Base-by-base conservation (phyloP, 345 rosid species). In the Pelargonium nanum region DNA sequence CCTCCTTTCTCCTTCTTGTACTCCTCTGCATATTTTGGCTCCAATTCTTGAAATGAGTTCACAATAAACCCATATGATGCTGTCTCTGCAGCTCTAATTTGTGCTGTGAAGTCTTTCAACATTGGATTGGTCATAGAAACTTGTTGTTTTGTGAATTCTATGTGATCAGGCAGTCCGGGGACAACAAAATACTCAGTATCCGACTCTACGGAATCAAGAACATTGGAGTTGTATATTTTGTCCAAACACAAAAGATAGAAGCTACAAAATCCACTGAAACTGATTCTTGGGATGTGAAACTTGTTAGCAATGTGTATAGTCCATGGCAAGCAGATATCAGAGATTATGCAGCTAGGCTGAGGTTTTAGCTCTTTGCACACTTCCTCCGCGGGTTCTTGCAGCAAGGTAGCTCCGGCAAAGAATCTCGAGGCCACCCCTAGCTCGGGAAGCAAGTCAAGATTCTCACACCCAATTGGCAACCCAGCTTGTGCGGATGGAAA, bases 381-480 rank as follows among this genome's bases (percentile, higher is more conserved):
- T 10, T 65, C 19, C 65, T 75, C 83, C 10, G 75, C 40, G 5
- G 75, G 82, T 6, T 56, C 25, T 32, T 78, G 76, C 0, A 79
- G 61, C 64, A 24, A 56, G 65, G 1, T 58, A 24, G 2, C 76
- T 7, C 48, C 82, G 0, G 0, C 5, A 60, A 60, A 80, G 48
- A 78, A 68, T 24, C 67, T 75, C 44, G 24, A 28, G n/a, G 60
- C 54, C 19, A 78, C 17, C 58, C 67, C 65, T 6, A 68, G 67
- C 0, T 72, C 68, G 10, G 82, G 83, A 0, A 82, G 76, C 15
- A 19, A 32, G 71, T 79, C 84, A 6, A 80, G 64, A 64, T 75
- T 80, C 44, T 77, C 84, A 51, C 65, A 75, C 6, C 80, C 80
- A 10, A 52, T 21, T 0, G 87, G 87, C 40, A 79, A 53, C 5